Base-by-base conservation (phyloP, 352 stramenopile species). In the Phytophthora multivora region DNA sequence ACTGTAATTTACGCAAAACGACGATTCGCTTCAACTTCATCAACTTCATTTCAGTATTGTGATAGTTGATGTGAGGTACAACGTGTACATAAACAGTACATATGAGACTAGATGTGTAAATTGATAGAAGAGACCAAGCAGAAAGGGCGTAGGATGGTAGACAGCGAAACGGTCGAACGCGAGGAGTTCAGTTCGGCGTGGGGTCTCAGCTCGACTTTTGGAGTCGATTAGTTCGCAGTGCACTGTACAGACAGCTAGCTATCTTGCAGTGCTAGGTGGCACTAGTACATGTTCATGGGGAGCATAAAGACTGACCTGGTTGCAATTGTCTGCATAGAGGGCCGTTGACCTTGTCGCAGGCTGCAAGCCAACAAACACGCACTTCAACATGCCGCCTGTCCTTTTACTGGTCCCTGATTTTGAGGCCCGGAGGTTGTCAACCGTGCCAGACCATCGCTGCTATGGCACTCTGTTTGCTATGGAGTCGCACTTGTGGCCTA, bases 331-430 rank as follows among this genome's bases (percentile, higher is more conserved):
- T 58, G 28, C 43, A 63, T 63, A 68, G 52, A 26, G 59, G 28
- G 3, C 28, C 7, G 8, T 41, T 31, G 11, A 33, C 13, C 18
- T 52, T 60, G 41, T 39, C 18, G 40, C 39, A 52, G 21, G n/a
- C n/a, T n/a, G 26, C 26, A 31, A 31, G 26, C 26, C 26, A 31
- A 39, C 35, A 40, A 40, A n/a, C 5, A 35, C 15, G 13, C 54
- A 54, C 46, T 58, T 57, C 38, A 64, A 59, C 47, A 23, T 39
- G 12, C 16, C 39, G 49, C 48, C 57, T 65, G 49, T 65, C 57
- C 53, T 30, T 52, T 33, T 23, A 18, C 26, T 39, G 25, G 48
- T n/a, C 13, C 55, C 18, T 36, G 25, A 42, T 30, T 51, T n/a
- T n/a, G n/a, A n/a, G 28, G 8, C 8, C 21, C 10, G 28, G 8